Conservation (phyloP, 805 yeast species). For the Metschnikowia similis region DNA sequence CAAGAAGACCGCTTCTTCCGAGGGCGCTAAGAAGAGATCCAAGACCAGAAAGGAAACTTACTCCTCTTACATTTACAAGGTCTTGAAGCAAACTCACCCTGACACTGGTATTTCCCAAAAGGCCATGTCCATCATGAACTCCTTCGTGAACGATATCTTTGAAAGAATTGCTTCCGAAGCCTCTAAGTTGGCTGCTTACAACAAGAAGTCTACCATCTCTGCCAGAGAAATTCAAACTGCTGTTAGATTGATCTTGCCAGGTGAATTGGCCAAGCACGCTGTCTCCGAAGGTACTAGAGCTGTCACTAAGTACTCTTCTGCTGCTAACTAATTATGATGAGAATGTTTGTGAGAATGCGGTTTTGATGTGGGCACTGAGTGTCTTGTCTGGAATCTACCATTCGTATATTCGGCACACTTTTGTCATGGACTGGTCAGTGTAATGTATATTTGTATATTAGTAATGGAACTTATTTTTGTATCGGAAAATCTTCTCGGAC, state of each 20-base stretch:
- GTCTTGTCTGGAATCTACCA: conserved; percentile 11
- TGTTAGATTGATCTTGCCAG: conserved; percentile 37
- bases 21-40: conserved; percentile 31
- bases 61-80: conserved; percentile 37
- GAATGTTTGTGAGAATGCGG: conserved; percentile 13
- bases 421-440: conserved; percentile 17
- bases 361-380: conserved; percentile 14
- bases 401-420: conserved; percentile 15
- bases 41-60: conserved; percentile 38
- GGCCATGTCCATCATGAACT: conserved; percentile 39
- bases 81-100: conserved; percentile 37
- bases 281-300: conserved; percentile 40
- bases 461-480: conserved; percentile 21
- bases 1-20: conserved; percentile 30
- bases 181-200: conserved; percentile 38
- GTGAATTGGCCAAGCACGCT: conserved; percentile 39
- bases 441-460: conserved; percentile 22
- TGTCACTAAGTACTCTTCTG: conserved; percentile 37
- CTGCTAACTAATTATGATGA: conserved; percentile 27
- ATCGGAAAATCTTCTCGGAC: background rate
- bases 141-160: conserved; percentile 35
- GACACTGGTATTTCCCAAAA: conserved; percentile 38
- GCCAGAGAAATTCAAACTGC: conserved; percentile 38
- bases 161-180: conserved; percentile 37
- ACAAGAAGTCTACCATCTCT: conserved; percentile 37